A percentile compares a stretch with the other conserved stretches of the same genome.
Evolutionary conservation across 345 rosid species (phyloP).

Genomic region (Sonneratia alba): DNA sequence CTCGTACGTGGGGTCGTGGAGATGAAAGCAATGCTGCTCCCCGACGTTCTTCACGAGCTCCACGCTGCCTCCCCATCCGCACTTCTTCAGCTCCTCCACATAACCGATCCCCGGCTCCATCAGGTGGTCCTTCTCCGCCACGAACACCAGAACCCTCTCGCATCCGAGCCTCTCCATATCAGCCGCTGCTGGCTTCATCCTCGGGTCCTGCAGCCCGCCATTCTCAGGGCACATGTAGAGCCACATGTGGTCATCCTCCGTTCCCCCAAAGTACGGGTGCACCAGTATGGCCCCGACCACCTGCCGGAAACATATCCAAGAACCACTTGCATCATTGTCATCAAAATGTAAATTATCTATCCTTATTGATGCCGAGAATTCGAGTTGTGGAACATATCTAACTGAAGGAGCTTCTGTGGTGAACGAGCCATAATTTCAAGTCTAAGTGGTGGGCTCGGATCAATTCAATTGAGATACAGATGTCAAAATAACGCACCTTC

Average conservation of each 20-base stretch:
- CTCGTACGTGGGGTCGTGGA: background rate
- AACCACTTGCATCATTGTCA: background rate
- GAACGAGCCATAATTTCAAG: no score
- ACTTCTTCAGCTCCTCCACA: slow-evolving; percentile 12
- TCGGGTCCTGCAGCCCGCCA: slow-evolving; percentile 27
- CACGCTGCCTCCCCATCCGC: slow-evolving; percentile 12
- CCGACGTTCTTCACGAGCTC: slow-evolving; percentile 15
- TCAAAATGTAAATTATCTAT: no score
- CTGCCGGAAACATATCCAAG: slow-evolving; percentile 7
- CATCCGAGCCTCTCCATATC: slow-evolving; percentile 26
- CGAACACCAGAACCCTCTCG: slow-evolving; percentile 27
- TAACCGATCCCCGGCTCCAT: slow-evolving; percentile 11
- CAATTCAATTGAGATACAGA: background rate
- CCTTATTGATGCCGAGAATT: no score
- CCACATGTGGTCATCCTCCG: slow-evolving; percentile 21
- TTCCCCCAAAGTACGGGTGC: slow-evolving; percentile 31
- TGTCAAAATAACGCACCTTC: background rate
- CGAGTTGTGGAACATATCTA: no score
- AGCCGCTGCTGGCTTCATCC: slow-evolving; percentile 19
- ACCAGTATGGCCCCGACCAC: slow-evolving; percentile 17
- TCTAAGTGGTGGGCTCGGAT: no score
- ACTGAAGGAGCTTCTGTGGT: no score
- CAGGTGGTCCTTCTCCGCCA: slow-evolving; percentile 31
- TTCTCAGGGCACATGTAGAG: slow-evolving; percentile 25
- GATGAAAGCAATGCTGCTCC: slow-evolving; percentile 8